Percentiles rank a stretch among this genome's conserved stretches.
Conservation (phyloP, 2,329 filamentous ascomycete genomes). For the Xylariaceae sp. region DNA sequence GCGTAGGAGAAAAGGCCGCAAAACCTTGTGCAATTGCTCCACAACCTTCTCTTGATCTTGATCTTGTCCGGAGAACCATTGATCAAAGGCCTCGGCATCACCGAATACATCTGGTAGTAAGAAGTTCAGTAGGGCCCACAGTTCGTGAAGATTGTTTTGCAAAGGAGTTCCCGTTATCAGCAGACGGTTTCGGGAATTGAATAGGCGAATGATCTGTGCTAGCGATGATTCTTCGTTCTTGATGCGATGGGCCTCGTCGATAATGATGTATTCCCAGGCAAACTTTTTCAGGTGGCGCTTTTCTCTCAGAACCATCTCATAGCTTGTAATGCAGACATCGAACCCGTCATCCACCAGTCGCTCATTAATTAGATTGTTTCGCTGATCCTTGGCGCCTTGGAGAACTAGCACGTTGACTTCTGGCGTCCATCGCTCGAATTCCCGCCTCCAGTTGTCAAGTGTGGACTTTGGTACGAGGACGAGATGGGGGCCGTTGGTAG, state of each 20-base stretch:
- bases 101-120: slow-evolving; percentile 97
- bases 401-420: slow-evolving; percentile 91
- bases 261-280: slow-evolving; percentile 99
- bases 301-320: slow-evolving; percentile 96
- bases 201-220: slow-evolving; percentile 91
- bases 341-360: slow-evolving; percentile 92
- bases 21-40: slow-evolving; percentile 86
- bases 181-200: slow-evolving; percentile 90
- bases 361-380: slow-evolving; percentile 80
- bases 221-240: slow-evolving; percentile 98
- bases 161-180: slow-evolving; percentile 95
- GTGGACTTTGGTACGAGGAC: slow-evolving; percentile 94
- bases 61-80: slow-evolving; percentile 92
- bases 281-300: slow-evolving; percentile 95
- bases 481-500: slow-evolving; percentile 84
- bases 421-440: slow-evolving; percentile 90
- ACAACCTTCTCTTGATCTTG: slow-evolving; percentile 93
- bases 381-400: slow-evolving; percentile 92
- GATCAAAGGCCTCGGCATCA: slow-evolving; percentile 91
- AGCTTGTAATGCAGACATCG: slow-evolving; percentile 96
- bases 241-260: slow-evolving; percentile 96
- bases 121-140: slow-evolving; percentile 97
- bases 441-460: slow-evolving; percentile 95
- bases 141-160: slow-evolving; percentile 95
- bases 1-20: slow-evolving; percentile 88